Evolutionary conservation across 345 rosid species (phyloP).

Genomic region (Gossypium herbaceum): DNA sequence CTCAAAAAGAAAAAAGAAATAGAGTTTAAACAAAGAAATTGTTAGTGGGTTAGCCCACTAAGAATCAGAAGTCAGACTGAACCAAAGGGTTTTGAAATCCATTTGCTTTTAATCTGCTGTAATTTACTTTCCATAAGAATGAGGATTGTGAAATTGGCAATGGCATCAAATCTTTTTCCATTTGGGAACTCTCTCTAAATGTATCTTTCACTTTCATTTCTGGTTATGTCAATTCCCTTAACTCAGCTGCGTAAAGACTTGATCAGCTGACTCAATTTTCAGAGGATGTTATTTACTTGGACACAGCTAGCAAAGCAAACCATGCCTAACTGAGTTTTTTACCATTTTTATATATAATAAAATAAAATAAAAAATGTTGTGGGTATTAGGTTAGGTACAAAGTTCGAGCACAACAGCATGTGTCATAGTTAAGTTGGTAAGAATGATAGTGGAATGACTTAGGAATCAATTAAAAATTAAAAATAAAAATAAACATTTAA

Average conservation of each 20-base stretch:
- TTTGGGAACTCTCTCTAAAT: not conserved
- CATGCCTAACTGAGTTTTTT: not conserved
- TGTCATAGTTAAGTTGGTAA: not conserved
- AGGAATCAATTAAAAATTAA: conserved; percentile 9
- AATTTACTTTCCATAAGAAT: not conserved
- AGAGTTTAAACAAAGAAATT: not conserved
- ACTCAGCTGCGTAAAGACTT: not conserved
- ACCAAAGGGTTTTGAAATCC: conserved; percentile 21
- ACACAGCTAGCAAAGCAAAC: conserved; percentile 5
- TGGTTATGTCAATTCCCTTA: not conserved
- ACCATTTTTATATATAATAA: not conserved
- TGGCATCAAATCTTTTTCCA: not conserved
- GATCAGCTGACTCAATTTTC: conserved; percentile 4
- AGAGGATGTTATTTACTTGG: not conserved
- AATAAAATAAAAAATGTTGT: not conserved
- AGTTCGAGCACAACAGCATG: not conserved
- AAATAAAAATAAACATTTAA: not conserved
- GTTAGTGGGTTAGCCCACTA: conserved; percentile 31
- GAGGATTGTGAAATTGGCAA: not conserved
- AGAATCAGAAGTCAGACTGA: conserved; percentile 19
- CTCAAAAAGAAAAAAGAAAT: not conserved
- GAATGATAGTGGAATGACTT: conserved; percentile 4
- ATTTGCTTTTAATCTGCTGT: conserved; percentile 12
- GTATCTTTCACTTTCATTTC: not conserved
- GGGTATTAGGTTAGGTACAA: not conserved